A percentile compares a stretch with the other conserved stretches of the same genome.
Evolutionary conservation across 2,329 filamentous ascomycete species (phyloP).

Genomic region (Fusarium annulatum): DNA sequence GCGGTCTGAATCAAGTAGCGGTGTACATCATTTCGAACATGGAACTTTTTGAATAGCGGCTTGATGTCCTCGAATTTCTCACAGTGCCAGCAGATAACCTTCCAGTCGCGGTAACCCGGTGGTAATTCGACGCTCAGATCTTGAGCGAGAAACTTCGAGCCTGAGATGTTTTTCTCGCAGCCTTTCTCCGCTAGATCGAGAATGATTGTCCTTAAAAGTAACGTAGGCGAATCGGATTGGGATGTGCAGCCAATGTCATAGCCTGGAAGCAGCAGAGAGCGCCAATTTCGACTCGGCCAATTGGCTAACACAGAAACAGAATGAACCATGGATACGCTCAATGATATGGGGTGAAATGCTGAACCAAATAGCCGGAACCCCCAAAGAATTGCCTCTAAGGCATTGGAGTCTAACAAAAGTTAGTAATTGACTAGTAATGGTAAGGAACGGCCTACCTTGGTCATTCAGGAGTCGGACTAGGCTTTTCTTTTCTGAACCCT

Average conservation of each 20-base stretch:
- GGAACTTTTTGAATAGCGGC: not conserved
- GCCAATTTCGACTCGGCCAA: not conserved
- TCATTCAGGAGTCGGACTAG: too few relatives aligned
- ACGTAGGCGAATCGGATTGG: not conserved
- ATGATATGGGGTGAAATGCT: not conserved
- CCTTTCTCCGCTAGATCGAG: accelerated
- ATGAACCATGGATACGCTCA: not conserved
- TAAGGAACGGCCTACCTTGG: not conserved
- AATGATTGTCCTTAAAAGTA: accelerated
- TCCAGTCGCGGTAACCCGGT: not conserved
- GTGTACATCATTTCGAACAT: too few relatives aligned
- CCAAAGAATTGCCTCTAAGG: not conserved
- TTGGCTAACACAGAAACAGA: not conserved
- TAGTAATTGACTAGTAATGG: not conserved
- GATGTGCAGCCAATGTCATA: not conserved
- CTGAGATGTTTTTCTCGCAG: accelerated
- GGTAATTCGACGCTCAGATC: not conserved
- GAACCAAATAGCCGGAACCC: not conserved
- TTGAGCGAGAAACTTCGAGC: accelerated
- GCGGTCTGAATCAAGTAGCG: not conserved
- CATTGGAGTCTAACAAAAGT: accelerated
- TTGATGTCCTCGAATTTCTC: not conserved
- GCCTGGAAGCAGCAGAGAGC: accelerated
- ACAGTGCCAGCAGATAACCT: not conserved
- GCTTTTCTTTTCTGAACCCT: too few relatives aligned